Evolutionary conservation across 1,284 basidiomycete species (phyloP).

Genomic region (Tausonia pullulans): DNA sequence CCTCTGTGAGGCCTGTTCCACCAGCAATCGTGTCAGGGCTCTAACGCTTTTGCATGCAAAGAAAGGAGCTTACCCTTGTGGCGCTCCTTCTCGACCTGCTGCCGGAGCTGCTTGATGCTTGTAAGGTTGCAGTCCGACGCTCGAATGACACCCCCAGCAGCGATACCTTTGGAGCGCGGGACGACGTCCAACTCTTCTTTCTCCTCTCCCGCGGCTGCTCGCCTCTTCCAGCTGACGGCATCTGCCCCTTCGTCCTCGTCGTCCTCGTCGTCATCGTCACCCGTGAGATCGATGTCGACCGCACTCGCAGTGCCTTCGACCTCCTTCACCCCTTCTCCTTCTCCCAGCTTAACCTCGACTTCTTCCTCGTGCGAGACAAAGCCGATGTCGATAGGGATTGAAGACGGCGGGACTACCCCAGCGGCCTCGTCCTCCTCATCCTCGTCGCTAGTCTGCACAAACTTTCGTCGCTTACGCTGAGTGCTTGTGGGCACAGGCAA

Average conservation of each 20-base stretch:
- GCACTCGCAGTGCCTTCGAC: background rate
- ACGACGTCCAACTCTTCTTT: conserved; percentile 14
- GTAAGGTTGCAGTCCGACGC: conserved; percentile 70
- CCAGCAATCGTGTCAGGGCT: background rate
- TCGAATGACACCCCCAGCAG: conserved; percentile 38
- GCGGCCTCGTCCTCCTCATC: background rate
- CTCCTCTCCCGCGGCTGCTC: background rate
- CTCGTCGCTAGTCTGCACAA: background rate
- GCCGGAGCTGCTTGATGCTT: conserved; percentile 62
- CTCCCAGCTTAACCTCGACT: background rate
- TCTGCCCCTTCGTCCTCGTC: conserved; percentile 20
- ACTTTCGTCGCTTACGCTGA: background rate
- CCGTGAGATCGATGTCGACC: conserved; percentile 16
- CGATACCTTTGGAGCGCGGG: conserved; percentile 1
- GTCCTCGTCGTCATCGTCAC: conserved; percentile 18
- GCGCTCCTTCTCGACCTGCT: conserved; percentile 47
- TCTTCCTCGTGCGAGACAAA: background rate
- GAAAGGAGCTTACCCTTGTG: conserved; percentile 52
- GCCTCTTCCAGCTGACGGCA: background rate
- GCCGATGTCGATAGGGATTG: background rate
- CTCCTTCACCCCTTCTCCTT: conserved; percentile 7
- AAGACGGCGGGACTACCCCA: background rate
- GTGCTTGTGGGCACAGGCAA: background rate
- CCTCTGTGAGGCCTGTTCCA: conserved; percentile 59
- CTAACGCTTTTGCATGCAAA: background rate